phyloP scores from a whole-genome alignment of 73 alveolate genomes.

The Paramecium sonneborni region DNA sequence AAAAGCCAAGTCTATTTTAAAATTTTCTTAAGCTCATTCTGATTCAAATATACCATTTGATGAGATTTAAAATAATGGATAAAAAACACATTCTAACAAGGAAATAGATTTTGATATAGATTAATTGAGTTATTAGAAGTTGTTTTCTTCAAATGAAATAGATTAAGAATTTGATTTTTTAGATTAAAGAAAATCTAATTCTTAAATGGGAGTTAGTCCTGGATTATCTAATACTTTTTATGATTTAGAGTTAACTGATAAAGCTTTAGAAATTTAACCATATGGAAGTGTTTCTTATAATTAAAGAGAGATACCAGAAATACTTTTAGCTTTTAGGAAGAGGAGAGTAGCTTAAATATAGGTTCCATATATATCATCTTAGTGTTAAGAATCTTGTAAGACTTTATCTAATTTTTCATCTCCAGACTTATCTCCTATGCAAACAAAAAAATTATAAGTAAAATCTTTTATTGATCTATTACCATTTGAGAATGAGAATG shows the following conservation, averaged over 20 bases:
- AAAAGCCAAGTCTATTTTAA: not conserved
- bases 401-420: not conserved
- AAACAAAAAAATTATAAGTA: not conserved
- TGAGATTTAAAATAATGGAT: not conserved
- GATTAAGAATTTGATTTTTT: not conserved
- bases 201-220: not conserved
- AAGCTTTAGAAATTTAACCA: not conserved
- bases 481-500: not conserved
- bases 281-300: constrained; percentile 10
- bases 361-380: not conserved
- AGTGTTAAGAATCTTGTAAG: not conserved
- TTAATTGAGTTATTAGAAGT: not conserved
- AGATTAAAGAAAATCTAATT: not conserved
- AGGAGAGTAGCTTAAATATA: not conserved
- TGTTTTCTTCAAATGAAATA: not conserved
- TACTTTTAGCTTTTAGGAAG: not conserved
- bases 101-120: not conserved
- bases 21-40: not conserved
- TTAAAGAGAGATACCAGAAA: not conserved
- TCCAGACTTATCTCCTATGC: not conserved
- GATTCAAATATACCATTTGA: not conserved
- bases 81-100: not conserved
- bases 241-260: not conserved
- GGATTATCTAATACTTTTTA: not conserved
- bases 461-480: not conserved